phyloP scores from a whole-genome alignment of 495 filamentous ascomycete genomes.

The Annulohypoxylon maeteangense region DNA sequence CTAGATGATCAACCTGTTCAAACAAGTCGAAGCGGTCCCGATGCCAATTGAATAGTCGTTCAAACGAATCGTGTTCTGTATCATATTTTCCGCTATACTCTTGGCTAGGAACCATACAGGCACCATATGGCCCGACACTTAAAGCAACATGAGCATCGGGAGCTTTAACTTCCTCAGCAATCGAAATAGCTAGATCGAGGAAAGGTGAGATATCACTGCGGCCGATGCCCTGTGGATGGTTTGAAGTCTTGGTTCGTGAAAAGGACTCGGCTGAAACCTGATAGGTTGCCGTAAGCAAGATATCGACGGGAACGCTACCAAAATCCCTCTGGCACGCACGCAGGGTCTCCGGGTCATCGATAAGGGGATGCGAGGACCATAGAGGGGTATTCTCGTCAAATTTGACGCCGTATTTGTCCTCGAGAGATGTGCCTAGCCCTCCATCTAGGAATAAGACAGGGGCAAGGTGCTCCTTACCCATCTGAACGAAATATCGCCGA shows the following conservation, averaged over 20 bases:
- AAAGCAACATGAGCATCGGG: slow-evolving; percentile 55
- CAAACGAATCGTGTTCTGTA: slow-evolving; percentile 52
- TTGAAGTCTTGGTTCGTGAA: slow-evolving; percentile 45
- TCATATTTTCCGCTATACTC: slow-evolving; percentile 74
- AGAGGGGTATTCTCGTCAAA: slow-evolving; percentile 66
- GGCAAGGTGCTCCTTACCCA: slow-evolving; percentile 11
- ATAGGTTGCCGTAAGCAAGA: slow-evolving; percentile 73
- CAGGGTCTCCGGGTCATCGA: slow-evolving; percentile 61
- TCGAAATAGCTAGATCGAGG: slow-evolving; percentile 50
- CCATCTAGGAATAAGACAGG: slow-evolving; percentile 69
- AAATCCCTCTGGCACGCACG: slow-evolving; percentile 65
- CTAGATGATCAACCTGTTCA: slow-evolving; percentile 30
- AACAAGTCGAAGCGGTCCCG: slow-evolving; percentile 63
- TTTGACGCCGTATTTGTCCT: slow-evolving; percentile 60
- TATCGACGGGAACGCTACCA: slow-evolving; percentile 62
- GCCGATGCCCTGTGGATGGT: slow-evolving; percentile 39
- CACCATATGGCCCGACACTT: slow-evolving; percentile 72
- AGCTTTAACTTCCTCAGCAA: slow-evolving; percentile 49
- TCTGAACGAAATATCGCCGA: not conserved
- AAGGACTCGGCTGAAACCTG: slow-evolving; percentile 69
- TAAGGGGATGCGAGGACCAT: slow-evolving; percentile 72
- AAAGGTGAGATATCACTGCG: slow-evolving; percentile 39
- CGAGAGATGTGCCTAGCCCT: slow-evolving; percentile 73
- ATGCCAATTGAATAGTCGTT: slow-evolving; percentile 65
- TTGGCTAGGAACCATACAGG: slow-evolving; percentile 68